phyloP scores from a whole-genome alignment of 805 yeast species.

The Saccharomycodes ludwigii region DNA sequence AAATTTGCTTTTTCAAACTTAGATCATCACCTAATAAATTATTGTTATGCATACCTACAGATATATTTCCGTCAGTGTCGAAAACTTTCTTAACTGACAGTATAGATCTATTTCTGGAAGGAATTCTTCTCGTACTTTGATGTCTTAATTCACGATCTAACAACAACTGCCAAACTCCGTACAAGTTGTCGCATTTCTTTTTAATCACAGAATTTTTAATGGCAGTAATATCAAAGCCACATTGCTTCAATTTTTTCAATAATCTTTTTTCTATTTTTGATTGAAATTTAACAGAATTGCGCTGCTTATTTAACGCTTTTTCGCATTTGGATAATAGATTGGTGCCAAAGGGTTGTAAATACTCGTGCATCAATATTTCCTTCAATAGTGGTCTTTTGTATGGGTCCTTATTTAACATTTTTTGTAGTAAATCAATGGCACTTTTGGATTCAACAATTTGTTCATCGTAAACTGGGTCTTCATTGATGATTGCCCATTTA shows the following conservation, averaged over 20 bases:
- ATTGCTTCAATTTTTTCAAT: conserved; percentile 42
- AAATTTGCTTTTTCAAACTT: neutral
- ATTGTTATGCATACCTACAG: neutral
- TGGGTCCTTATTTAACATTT: conserved; percentile 57
- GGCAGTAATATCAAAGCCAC: conserved; percentile 52
- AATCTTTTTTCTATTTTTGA: conserved; percentile 51
- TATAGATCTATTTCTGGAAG: conserved; percentile 25
- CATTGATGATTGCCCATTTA: conserved; percentile 44
- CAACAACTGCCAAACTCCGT: conserved; percentile 64
- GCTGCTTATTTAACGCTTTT: conserved; percentile 24
- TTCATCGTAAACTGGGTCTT: conserved; percentile 48
- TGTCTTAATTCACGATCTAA: conserved; percentile 34
- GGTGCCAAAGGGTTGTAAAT: conserved; percentile 35
- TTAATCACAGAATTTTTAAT: conserved; percentile 45
- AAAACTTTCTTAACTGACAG: conserved; percentile 22
- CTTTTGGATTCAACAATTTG: conserved; percentile 34
- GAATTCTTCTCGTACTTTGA: conserved; percentile 14
- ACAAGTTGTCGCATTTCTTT: conserved; percentile 54
- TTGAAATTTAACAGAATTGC: conserved; percentile 31
- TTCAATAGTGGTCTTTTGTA: conserved; percentile 42
- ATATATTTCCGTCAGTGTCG: neutral
- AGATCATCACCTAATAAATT: neutral
- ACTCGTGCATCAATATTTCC: conserved; percentile 39
- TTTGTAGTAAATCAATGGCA: conserved; percentile 37
- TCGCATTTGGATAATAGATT: conserved; percentile 29